Percentiles rank a stretch among this genome's conserved stretches.
These are phyloP conservation scores for Cladosporium colombiae DNA, from an alignment of 2,329 filamentous ascomycete species.

Conservation along the genomic window DNA sequence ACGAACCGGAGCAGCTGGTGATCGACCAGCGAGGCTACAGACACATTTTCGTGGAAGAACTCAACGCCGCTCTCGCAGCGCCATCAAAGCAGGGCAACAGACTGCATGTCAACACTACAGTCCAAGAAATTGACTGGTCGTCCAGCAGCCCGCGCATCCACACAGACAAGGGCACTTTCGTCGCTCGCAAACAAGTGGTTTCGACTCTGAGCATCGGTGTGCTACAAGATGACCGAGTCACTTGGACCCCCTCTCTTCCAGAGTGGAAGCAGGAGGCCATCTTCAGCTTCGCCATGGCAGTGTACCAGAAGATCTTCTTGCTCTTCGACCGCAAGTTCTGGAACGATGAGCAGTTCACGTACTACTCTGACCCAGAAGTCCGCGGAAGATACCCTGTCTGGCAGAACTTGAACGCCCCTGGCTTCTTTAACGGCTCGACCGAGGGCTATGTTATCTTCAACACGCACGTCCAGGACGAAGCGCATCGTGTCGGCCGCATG, in stretches of 20 bases:
- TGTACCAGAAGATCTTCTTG: constrained; percentile 72
- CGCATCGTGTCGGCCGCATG: constrained; percentile 61
- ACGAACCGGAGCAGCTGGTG: constrained; percentile 11
- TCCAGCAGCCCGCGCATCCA: constrained; percentile 29
- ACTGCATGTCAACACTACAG: constrained; percentile 16
- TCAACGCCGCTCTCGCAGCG: constrained; percentile 9
- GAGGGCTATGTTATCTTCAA: constrained; percentile 65
- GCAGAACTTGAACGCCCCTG: constrained; percentile 61
- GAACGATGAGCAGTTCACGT: constrained; percentile 56
- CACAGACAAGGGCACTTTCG: constrained; percentile 31
- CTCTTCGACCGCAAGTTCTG: constrained; percentile 70
- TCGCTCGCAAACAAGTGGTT: constrained; percentile 58
- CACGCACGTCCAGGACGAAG: constrained; percentile 60
- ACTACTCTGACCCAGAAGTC: constrained; percentile 52
- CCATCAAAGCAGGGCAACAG: neutral
- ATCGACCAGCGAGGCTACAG: constrained; percentile 16
- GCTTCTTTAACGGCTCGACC: constrained; percentile 54
- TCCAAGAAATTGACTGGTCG: constrained; percentile 11
- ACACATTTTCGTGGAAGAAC: constrained; percentile 17
- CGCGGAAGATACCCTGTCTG: constrained; percentile 62
- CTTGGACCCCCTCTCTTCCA: constrained; percentile 61
- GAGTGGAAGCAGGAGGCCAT: constrained; percentile 66
- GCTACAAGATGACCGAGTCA: constrained; percentile 61
- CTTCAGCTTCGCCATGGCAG: constrained; percentile 66
- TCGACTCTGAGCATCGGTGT: constrained; percentile 70